phyloP scores from a whole-genome alignment of 148 eudicot genomes.

The Heliosperma pusillum region DNA sequence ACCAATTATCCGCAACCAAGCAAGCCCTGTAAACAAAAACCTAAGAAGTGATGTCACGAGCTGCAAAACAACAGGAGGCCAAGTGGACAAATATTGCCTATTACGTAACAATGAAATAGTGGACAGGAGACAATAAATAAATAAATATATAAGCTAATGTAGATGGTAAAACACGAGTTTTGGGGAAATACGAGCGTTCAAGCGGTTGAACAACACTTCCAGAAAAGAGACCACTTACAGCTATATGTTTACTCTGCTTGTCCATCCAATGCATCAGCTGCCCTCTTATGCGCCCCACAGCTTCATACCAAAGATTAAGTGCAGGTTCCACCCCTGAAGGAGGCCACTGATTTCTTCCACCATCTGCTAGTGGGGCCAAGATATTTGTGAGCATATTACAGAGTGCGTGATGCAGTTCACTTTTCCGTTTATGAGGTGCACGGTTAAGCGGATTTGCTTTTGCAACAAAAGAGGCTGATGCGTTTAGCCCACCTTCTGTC shows the following conservation, averaged over 20 bases:
- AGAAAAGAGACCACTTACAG: slow-evolving; percentile 55
- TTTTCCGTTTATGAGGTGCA: slow-evolving; percentile 92
- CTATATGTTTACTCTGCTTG: slow-evolving; percentile 93
- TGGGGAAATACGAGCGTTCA: not conserved
- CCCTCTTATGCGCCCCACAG: slow-evolving; percentile 85
- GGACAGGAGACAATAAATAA: not conserved
- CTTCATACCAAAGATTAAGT: slow-evolving; percentile 95
- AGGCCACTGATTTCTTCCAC: slow-evolving; percentile 97
- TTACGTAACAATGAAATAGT: not conserved
- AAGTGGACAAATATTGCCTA: not conserved
- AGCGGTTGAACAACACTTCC: not conserved
- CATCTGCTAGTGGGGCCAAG: slow-evolving; percentile 94
- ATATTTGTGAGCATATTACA: slow-evolving; percentile 99
- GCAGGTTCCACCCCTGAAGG: slow-evolving; percentile 96
- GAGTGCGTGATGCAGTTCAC: slow-evolving; percentile 94
- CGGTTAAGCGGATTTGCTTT: slow-evolving; percentile 97
- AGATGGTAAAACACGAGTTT: not conserved
- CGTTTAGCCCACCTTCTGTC: slow-evolving; percentile 95
- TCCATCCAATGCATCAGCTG: slow-evolving; percentile 97
- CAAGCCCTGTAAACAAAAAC: not conserved
- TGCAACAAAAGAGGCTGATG: slow-evolving; percentile 97
- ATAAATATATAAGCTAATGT: not conserved
- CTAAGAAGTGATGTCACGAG: not conserved
- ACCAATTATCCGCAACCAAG: not conserved
- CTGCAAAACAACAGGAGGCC: not conserved